phyloP scores from a whole-genome alignment of 2,329 filamentous ascomycete species.

The Nigrospora osmanthi region DNA sequence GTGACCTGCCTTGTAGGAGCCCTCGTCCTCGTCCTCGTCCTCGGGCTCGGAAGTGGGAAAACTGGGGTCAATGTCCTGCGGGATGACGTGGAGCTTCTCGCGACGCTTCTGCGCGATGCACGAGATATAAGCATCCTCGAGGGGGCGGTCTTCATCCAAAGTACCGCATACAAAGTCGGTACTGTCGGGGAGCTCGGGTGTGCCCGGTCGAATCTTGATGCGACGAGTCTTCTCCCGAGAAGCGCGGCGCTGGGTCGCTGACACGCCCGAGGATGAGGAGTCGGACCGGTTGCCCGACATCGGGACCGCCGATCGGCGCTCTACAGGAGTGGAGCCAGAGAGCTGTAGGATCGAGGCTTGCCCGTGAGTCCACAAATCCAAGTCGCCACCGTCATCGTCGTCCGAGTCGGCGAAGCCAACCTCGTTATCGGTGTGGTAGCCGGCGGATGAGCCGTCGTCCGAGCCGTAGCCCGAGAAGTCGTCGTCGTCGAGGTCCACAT shows the following conservation, averaged over 20 bases:
- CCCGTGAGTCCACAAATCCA: conserved; percentile 47
- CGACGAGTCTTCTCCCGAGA: conserved; percentile 25
- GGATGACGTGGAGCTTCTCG: conserved; percentile 72
- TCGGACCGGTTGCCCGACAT: conserved; percentile 43
- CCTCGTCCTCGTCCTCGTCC: conserved; percentile 76
- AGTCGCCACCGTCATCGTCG: conserved; percentile 63
- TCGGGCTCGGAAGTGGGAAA: conserved; percentile 94
- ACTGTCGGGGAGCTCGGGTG: conserved; percentile 86
- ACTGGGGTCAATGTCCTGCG: conserved; percentile 96
- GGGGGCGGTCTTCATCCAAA: conserved; percentile 84
- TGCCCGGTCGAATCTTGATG: conserved; percentile 55
- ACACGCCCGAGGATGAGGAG: conserved; percentile 43
- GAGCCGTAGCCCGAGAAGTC: conserved; percentile 58
- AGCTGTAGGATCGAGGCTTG: conserved; percentile 29
- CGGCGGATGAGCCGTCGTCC: conserved; percentile 45
- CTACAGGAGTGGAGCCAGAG: conserved; percentile 24
- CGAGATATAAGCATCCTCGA: conserved; percentile 90
- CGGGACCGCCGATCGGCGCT: conserved; percentile 28
- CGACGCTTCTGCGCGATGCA: conserved; percentile 75
- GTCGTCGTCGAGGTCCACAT: conserved; percentile 47
- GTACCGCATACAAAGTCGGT: conserved; percentile 99
- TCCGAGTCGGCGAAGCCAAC: conserved; percentile 63
- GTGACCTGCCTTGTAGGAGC: conserved; percentile 50
- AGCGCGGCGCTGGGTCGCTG: conserved; percentile 20
- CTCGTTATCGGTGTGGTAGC: conserved; percentile 70